Evolutionary conservation across 306 rosid species (phyloP), one percentile per base, ranked within the genome.

Genomic region (Prunus campanulata): DNA sequence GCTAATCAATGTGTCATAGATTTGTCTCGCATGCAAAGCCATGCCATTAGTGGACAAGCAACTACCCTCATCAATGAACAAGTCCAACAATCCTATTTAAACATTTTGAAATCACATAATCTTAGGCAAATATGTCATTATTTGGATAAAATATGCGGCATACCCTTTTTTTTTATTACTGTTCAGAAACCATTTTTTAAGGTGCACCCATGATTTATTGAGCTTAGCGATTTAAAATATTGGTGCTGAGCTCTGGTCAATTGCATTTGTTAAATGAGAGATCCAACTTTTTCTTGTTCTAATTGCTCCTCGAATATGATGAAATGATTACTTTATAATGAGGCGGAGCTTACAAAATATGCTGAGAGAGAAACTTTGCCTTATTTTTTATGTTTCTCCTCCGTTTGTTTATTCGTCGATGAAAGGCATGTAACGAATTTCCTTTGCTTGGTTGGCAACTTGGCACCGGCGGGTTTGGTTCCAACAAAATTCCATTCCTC

Each of bases 291-390:
- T 54, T 48, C 79, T 64, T 62, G 66, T 74, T 52, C 48, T 74
- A 30, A 51, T 78, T 54, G 56, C 72, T 51, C 67, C 77, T 69
- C 78, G 83, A 64, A 64, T 7, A 47, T 42, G 77, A 78, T 74
- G 80, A 69, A 51, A 61, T 63, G 49, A 69, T 51, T 46, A 70
- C 19, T 49, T 15, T 24, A 24, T 24, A 15, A 9, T 0, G 70
- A 10, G 19, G 83, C 86, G 80, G 72, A 49, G 80, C 7, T 78
- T 75, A 63, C 83, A 11, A 83, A 74, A 78, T 42, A 68, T 74
- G 74, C 74, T 20, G 68, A 59, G 75, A 3, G 76, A 77, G 60
- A 74, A 65, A 25, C 49, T 18, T 39, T 25, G 8, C 14, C 10
- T 15, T 63, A 8, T 8, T 5, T 51, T 24, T 14, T 7, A 50